Percentiles rank a stretch among this genome's conserved stretches.
Conservation (phyloP, 2,329 filamentous ascomycete species). For the Zymoseptoria brevis region DNA sequence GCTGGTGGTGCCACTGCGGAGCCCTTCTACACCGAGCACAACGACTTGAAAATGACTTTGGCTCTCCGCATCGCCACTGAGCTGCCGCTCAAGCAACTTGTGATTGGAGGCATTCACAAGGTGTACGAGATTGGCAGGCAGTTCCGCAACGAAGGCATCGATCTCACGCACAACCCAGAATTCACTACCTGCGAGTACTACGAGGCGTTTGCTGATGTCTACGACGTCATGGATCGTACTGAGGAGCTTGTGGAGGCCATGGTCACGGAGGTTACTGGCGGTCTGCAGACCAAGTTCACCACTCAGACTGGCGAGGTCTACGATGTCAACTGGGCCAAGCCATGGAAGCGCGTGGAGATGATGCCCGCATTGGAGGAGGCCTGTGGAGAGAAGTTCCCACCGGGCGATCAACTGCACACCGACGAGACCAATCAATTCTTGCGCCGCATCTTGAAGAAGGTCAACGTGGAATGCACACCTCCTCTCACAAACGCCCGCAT, state of each 20-base stretch:
- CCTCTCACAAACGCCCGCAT: slow-evolving; percentile 91
- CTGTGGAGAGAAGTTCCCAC: slow-evolving; percentile 87
- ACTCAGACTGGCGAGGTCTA: slow-evolving; percentile 80
- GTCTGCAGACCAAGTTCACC: slow-evolving; percentile 54
- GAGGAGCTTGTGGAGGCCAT: slow-evolving; percentile 87
- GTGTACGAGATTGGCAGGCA: slow-evolving; percentile 95
- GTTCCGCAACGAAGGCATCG: slow-evolving; percentile 88
- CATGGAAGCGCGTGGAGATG: slow-evolving; percentile 93
- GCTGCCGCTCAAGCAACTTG: slow-evolving; percentile 90
- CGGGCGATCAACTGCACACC: slow-evolving; percentile 82
- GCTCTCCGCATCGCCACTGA: slow-evolving; percentile 94
- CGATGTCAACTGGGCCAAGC: slow-evolving; percentile 90
- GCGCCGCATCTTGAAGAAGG: slow-evolving; percentile 74
- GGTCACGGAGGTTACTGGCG: slow-evolving; percentile 79
- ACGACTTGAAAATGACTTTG: slow-evolving; percentile 89
- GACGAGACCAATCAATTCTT: slow-evolving; percentile 84
- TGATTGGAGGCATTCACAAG: slow-evolving; percentile 87
- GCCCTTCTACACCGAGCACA: slow-evolving; percentile 93
- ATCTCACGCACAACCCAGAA: slow-evolving; percentile 94
- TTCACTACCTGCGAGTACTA: slow-evolving; percentile 99
- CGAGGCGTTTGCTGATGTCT: slow-evolving; percentile 74
- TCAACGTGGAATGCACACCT: slow-evolving; percentile 79
- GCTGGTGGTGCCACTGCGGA: slow-evolving; percentile 92
- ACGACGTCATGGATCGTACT: slow-evolving; percentile 83
- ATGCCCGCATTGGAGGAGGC: slow-evolving; percentile 85